Evolutionary conservation across 1,284 basidiomycete genomes (phyloP).

Genomic region (Tylopilus sp.): DNA sequence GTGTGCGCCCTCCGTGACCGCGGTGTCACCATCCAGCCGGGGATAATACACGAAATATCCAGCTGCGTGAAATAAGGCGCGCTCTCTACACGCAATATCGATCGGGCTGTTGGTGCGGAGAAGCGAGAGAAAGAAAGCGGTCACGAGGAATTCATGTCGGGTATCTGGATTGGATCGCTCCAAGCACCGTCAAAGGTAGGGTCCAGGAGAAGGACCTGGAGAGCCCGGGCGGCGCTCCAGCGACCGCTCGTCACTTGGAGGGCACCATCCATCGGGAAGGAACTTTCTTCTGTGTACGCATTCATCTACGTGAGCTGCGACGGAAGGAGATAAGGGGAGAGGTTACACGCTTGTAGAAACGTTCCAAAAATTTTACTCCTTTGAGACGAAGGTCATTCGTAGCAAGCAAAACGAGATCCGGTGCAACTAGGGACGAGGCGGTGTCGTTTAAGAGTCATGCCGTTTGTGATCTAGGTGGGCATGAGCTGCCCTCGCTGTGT

Average conservation of each 20-base stretch:
- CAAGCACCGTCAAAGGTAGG: conserved; percentile 28
- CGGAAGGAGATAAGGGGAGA: background rate
- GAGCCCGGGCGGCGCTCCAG: conserved; percentile 24
- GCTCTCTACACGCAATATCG: conserved; percentile 34
- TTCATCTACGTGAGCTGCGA: conserved; percentile 2
- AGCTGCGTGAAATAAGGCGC: conserved; percentile 34
- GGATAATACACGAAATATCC: conserved; percentile 29
- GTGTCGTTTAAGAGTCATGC: conserved; percentile 21
- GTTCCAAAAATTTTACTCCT: conserved; percentile 3
- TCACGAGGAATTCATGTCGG: conserved; percentile 38
- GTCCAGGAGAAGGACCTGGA: conserved; percentile 23
- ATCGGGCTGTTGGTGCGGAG: conserved; percentile 35
- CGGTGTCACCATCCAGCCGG: conserved; percentile 25
- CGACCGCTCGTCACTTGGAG: conserved; percentile 13
- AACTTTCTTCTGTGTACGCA: conserved; percentile 1
- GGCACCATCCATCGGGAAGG: conserved; percentile 2
- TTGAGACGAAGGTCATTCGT: conserved; percentile 1
- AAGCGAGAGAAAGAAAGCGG: conserved; percentile 32
- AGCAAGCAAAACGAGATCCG: conserved; percentile 12
- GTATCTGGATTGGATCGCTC: conserved; percentile 37
- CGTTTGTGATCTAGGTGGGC: conserved; percentile 22
- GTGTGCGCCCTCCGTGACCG: conserved; percentile 29
- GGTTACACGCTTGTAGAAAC: conserved; percentile 7
- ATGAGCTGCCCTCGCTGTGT: conserved; percentile 29
- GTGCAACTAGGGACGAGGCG: conserved; percentile 13